Percentiles rank a stretch among this genome's conserved stretches.
phyloP scores from a whole-genome alignment of 805 yeast species.

The Ogataea neopini region DNA sequence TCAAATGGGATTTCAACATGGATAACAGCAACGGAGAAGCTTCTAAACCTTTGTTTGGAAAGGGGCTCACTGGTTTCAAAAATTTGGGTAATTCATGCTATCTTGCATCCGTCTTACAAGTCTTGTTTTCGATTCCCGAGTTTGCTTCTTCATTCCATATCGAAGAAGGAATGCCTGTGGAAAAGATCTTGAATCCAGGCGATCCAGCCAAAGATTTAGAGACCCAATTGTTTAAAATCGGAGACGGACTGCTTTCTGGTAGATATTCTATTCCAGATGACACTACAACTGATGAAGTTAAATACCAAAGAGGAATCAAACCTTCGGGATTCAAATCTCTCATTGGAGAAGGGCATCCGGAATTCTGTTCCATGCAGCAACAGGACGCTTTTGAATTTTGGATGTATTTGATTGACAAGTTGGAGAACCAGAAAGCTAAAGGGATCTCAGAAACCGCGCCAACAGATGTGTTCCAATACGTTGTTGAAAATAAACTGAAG shows the following conservation, averaged over 20 bases:
- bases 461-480: slow-evolving; percentile 61
- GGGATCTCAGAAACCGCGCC: slow-evolving; percentile 40
- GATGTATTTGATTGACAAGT: slow-evolving; percentile 59
- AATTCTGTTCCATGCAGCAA: slow-evolving; percentile 83
- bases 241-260: slow-evolving; percentile 78
- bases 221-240: slow-evolving; percentile 77
- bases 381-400: slow-evolving; percentile 96
- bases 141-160: slow-evolving; percentile 42
- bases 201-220: slow-evolving; percentile 65
- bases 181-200: slow-evolving; percentile 32
- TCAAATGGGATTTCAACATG: slow-evolving; percentile 91
- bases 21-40: slow-evolving; percentile 68
- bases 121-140: slow-evolving; percentile 50
- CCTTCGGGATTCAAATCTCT: slow-evolving; percentile 76
- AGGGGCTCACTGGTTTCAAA: slow-evolving; percentile 78
- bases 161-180: slow-evolving; percentile 37
- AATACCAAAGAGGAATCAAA: slow-evolving; percentile 72
- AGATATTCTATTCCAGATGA: slow-evolving; percentile 65
- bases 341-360: slow-evolving; percentile 76
- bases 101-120: slow-evolving; percentile 77
- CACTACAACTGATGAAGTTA: slow-evolving; percentile 39
- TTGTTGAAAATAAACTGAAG: slow-evolving; percentile 61
- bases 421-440: slow-evolving; percentile 49
- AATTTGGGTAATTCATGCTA: slow-evolving; percentile 95
- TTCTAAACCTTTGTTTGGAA: slow-evolving; percentile 68